Evolutionary conservation across 257 asterid genomes (phyloP), one percentile per base, ranked within the genome.

Genomic region (Solanum chilense): DNA sequence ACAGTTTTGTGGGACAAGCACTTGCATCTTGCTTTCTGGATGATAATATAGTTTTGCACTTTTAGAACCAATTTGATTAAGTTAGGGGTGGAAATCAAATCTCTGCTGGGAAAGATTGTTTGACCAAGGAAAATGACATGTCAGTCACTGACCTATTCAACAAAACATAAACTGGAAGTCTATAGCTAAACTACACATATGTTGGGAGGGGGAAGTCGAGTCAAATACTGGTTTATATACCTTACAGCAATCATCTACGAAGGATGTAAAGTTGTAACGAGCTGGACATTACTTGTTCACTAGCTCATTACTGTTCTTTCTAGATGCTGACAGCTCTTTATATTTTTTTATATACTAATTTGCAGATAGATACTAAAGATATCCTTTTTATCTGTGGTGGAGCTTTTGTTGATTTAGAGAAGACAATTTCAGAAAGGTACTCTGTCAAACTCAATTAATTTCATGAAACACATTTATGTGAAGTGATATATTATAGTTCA

Each of bases 341-440:
- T 49, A 81, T 11, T 81, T 47, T 47, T 16, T 18, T 69, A 18
- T 81, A 18, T 18, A 29, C 69, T 81, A 47, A 29, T 78, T 92
- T 88, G 87, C 95, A 95, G 99, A 91, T 96, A 27, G 94, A 96
- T 89, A 94, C 99, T 73, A 96, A 94, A 90, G 89, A 93, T 83
- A 93, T 95, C 90, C 97, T 95, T 86, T 96, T 96, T 85, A 94
- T 96, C 73, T 96, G 99, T 77, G 98, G 99, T 88, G 99, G 99
- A 91, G 97, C 98, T 87, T 95, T 96, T 90, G 90, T 93, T 93
- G 99, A 90, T 89, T 91, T 96, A 91, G 99, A 96, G 91, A 96
- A 91, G 93, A 93, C 96, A 83, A 95, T 96, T 89, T 96, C 97
- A 47, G 99, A 95, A 90, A 94, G 99, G 99, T 96, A 89, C 80